A percentile compares a stretch with the other conserved stretches of the same genome.
These are phyloP conservation scores for Termitomyces sp. DNA, from an alignment of 1,284 basidiomycete species.

Conservation along the genomic window DNA sequence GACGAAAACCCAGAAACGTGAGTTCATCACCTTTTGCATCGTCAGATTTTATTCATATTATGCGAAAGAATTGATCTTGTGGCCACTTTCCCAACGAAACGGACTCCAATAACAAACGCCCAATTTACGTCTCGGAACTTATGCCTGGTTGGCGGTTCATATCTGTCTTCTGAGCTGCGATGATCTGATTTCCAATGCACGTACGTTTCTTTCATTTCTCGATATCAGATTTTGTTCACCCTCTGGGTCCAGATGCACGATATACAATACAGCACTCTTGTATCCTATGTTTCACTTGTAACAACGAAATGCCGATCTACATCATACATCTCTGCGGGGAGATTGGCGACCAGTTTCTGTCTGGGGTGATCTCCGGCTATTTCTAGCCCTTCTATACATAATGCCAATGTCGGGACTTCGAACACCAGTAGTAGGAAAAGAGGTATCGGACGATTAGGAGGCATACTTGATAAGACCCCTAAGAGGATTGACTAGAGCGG, in stretches of 20 bases:
- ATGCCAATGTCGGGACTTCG: neutral
- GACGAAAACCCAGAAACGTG: conserved; percentile 63
- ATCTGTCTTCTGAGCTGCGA: conserved; percentile 52
- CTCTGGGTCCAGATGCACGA: neutral
- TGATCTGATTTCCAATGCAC: conserved; percentile 20
- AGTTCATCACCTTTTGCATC: conserved; percentile 22
- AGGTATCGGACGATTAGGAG: neutral
- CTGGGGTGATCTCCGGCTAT: neutral
- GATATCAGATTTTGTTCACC: neutral
- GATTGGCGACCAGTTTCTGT: neutral
- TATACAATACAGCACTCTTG: neutral
- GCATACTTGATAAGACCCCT: neutral
- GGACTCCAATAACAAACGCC: conserved; percentile 88
- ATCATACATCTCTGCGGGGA: neutral
- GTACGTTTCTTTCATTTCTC: neutral
- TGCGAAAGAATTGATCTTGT: conserved; percentile 75
- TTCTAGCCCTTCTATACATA: neutral
- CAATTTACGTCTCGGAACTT: conserved; percentile 95
- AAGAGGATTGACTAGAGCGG: neutral
- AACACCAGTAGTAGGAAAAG: neutral
- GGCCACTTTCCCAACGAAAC: conserved; percentile 90
- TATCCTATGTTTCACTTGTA: neutral
- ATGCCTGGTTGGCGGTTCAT: conserved; percentile 82
- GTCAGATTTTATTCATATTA: conserved; percentile 10
- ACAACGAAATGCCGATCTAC: neutral